phyloP scores from a whole-genome alignment of 176 grass and related monocot genomes.

The Oryza nivara region DNA sequence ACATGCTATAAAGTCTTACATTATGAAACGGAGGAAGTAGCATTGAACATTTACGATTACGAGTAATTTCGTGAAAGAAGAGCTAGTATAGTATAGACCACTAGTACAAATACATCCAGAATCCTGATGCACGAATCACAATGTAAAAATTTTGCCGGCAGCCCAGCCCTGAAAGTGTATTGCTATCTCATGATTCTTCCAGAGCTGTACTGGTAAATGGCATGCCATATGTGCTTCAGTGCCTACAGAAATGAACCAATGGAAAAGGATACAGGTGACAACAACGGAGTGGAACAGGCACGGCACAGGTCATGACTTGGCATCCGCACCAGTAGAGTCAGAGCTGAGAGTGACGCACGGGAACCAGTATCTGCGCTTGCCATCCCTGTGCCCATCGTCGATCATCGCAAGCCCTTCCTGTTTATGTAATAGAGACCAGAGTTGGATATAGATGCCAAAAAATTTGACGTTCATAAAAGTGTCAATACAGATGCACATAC shows the following conservation, averaged over 20 bases:
- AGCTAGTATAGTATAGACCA: no score
- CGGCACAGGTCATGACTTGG: conserved; percentile 19
- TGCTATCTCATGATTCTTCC: not conserved
- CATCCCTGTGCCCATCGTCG: conserved; percentile 87
- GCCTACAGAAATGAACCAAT: not conserved
- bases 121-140: conserved; percentile 10
- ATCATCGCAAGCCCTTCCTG: conserved; percentile 99
- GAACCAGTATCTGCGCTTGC: conserved; percentile 88
- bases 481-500: not conserved
- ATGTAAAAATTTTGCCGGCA: not conserved
- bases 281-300: not conserved
- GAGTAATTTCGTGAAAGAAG: no score
- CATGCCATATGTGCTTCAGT: not conserved
- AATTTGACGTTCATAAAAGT: not conserved
- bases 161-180: not conserved
- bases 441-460: not conserved
- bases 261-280: conserved; percentile 6
- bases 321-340: conserved; percentile 39
- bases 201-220: not conserved
- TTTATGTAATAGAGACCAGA: not conserved
- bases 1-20: no score
- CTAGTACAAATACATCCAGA: conserved; percentile 1
- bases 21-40: no score
- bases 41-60: not conserved
- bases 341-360: conserved; percentile 79